Conservation (phyloP, 441 rosid species). For the Metrosideros polymorpha region DNA sequence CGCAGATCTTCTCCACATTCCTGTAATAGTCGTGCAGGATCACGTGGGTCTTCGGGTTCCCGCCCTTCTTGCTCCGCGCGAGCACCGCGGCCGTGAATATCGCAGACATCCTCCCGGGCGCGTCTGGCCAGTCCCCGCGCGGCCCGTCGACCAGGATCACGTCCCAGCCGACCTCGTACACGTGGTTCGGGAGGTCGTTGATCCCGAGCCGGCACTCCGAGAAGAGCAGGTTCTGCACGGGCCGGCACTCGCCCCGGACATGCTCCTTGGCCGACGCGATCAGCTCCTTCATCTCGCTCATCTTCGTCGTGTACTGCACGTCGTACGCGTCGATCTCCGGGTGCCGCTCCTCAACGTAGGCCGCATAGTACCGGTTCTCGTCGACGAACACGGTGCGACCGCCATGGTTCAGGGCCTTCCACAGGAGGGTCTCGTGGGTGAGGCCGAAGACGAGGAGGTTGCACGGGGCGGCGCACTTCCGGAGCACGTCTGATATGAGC, state of each 20-base stretch:
- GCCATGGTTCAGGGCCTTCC: constrained; percentile 13
- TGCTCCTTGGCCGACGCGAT: constrained; percentile 1
- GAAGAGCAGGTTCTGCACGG: constrained; percentile 8
- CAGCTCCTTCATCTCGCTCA: constrained; percentile 3
- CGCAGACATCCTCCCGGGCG: constrained; percentile 11
- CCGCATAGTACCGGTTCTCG: constrained; percentile 10
- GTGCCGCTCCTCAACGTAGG: constrained; percentile 7
- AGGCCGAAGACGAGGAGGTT: constrained; percentile 13
- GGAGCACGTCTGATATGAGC: constrained; percentile 4
- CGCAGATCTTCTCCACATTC: constrained; percentile 57
- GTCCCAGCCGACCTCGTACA: constrained; percentile 13
- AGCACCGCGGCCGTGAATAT: constrained; percentile 11
- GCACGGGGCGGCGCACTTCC: constrained; percentile 8
- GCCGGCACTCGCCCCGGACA: constrained; percentile 4
- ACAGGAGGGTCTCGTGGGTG: constrained; percentile 16
- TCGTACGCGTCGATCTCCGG: constrained; percentile 9
- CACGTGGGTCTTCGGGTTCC: constrained; percentile 3
- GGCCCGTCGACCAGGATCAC: constrained; percentile 13
- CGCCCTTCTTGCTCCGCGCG: constrained; percentile 15
- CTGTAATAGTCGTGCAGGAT: constrained; percentile 71
- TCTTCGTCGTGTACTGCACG: constrained; percentile 7
- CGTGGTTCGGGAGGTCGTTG: constrained; percentile 14
- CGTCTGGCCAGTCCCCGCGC: background rate
- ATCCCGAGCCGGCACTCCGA: constrained; percentile 6
- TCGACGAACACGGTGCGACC: constrained; percentile 9